Evolutionary conservation across 2,329 filamentous ascomycete species (phyloP).

Genomic region (Aureobasidium sp.): DNA sequence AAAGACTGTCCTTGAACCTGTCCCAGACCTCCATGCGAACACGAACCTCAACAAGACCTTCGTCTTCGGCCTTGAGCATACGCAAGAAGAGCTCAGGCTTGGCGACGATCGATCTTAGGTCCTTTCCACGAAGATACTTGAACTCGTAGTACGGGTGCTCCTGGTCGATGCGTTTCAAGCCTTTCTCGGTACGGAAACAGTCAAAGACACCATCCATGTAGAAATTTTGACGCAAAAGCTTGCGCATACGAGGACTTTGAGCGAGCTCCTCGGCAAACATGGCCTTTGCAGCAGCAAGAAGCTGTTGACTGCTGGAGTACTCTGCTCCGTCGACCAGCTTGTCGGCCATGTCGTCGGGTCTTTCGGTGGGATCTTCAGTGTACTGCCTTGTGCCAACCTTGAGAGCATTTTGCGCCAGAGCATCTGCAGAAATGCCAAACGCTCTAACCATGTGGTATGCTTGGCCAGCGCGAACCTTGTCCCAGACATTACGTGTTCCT

Average conservation of each 20-base stretch:
- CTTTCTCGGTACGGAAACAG: conserved; percentile 88
- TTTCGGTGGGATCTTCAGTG: conserved; percentile 72
- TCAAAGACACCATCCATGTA: conserved; percentile 79
- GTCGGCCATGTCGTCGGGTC: conserved; percentile 82
- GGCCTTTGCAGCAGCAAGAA: conserved; percentile 69
- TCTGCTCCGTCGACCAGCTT: conserved; percentile 60
- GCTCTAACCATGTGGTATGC: conserved; percentile 77
- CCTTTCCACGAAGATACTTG: conserved; percentile 89
- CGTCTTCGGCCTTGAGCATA: conserved; percentile 95
- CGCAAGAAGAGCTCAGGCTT: conserved; percentile 86
- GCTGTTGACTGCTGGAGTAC: conserved; percentile 65
- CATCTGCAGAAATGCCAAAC: conserved; percentile 83
- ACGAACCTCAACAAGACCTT: conserved; percentile 80
- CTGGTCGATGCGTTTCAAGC: conserved; percentile 85
- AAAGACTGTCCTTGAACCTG: conserved; percentile 67
- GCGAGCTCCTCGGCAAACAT: conserved; percentile 90
- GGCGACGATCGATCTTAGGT: conserved; percentile 68
- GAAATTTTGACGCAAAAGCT: conserved; percentile 72
- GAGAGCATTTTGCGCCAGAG: conserved; percentile 78
- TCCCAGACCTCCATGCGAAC: conserved; percentile 68
- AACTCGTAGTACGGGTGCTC: conserved; percentile 96
- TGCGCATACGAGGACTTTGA: conserved; percentile 79
- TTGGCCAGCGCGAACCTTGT: conserved; percentile 71
- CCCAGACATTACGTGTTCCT: conserved; percentile 70
- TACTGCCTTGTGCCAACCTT: conserved; percentile 69